phyloP scores from a whole-genome alignment of 2,329 filamentous ascomycete genomes.

The Apiospora malaysiana region DNA sequence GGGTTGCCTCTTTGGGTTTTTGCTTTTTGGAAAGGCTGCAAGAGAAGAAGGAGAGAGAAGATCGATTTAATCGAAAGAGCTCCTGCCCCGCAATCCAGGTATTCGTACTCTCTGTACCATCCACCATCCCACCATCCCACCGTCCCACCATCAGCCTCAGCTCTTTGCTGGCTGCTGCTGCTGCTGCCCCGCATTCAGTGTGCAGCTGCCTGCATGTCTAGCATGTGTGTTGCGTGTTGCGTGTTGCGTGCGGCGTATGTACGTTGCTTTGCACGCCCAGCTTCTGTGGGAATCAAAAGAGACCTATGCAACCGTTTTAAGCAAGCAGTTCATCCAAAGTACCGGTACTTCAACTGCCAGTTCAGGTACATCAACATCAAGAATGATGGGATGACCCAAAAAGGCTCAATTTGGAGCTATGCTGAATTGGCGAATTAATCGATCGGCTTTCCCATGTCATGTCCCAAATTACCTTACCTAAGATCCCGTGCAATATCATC shows the following conservation, averaged over 20 bases:
- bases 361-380: neutral
- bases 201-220: neutral
- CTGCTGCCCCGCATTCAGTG: no score
- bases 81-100: no score
- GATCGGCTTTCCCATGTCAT: neutral
- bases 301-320: neutral
- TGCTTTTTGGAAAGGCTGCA: no score
- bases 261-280: no score
- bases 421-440: neutral
- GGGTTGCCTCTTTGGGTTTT: no score
- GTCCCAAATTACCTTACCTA: neutral
- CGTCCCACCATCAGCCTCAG: no score
- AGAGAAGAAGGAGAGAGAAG: no score
- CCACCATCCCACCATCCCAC: no score
- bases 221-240: neutral
- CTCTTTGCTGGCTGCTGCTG: no score
- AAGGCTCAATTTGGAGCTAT: neutral
- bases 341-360: neutral
- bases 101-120: no score
- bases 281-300: neutral
- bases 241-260: no score
- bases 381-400: neutral
- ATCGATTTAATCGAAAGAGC: no score
- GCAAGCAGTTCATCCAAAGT: conserved; percentile 9
- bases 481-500: neutral